Evolutionary conservation across 2,329 filamentous ascomycete species (phyloP).

Genomic region (Fusarium dlaminii): DNA sequence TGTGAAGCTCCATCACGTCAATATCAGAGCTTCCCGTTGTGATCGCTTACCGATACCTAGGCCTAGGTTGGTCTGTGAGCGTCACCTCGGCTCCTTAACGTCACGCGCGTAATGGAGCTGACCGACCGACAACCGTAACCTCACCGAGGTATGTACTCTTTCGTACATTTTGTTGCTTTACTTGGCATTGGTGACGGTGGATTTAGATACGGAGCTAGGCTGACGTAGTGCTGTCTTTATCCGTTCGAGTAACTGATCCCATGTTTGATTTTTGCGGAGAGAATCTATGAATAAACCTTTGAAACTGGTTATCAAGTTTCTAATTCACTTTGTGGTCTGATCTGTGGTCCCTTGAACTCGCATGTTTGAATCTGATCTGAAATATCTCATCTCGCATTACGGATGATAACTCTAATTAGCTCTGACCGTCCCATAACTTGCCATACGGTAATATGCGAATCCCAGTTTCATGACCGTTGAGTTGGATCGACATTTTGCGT

Average conservation of each 20-base stretch:
- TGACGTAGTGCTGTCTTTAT: constrained; percentile 22
- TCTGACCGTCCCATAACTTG: background rate
- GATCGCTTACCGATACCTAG: constrained; percentile 6
- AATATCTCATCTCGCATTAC: constrained; percentile 30
- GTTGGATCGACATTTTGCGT: constrained; percentile 6
- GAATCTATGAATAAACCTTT: background rate
- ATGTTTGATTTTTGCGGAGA: background rate
- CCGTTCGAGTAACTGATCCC: constrained; percentile 20
- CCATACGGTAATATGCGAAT: background rate
- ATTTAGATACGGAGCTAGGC: constrained; percentile 13
- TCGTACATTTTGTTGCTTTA: constrained; percentile 10
- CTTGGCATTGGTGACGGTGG: constrained; percentile 21
- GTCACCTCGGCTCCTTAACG: constrained; percentile 32
- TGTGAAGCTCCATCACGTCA: constrained; percentile 29
- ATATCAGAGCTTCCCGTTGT: constrained; percentile 15
- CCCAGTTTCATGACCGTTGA: background rate
- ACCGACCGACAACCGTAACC: constrained; percentile 22
- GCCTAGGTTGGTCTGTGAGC: constrained; percentile 8
- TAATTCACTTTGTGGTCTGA: constrained; percentile 1
- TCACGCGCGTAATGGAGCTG: constrained; percentile 31
- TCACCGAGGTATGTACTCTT: constrained; percentile 31
- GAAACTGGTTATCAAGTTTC: background rate
- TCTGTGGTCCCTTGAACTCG: background rate
- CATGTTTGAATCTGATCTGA: constrained; percentile 35
- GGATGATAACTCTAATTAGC: background rate